Percentiles rank a stretch among this genome's conserved stretches.
Conservation (phyloP, 1,284 basidiomycete genomes). For the Cystobasidium sp. region DNA sequence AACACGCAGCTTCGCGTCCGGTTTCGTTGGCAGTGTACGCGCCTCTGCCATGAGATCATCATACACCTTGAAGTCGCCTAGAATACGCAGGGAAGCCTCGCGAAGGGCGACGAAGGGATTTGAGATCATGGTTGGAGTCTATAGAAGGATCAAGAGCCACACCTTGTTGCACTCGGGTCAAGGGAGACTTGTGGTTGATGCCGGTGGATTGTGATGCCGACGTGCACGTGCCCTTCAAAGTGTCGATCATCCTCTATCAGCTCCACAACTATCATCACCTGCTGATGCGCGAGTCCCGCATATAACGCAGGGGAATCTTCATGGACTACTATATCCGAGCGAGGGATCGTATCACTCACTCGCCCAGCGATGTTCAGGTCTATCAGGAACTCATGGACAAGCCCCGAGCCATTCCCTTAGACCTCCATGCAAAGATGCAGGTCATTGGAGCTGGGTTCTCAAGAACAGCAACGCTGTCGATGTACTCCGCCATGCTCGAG, state of each 20-base stretch:
- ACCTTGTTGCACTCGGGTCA: too few species aligned
- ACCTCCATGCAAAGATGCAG: background rate
- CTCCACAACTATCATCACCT: too few species aligned
- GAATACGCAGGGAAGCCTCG: background rate
- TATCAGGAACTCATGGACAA: background rate
- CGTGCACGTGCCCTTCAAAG: background rate
- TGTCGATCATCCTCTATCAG: background rate
- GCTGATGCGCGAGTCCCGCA: too few species aligned
- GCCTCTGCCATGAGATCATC: background rate
- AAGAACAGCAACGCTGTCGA: conserved; percentile 6
- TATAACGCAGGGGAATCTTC: too few species aligned
- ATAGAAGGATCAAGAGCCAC: too few species aligned
- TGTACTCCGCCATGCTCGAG: background rate
- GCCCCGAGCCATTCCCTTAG: background rate
- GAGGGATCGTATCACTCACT: too few species aligned
- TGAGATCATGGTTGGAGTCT: too few species aligned
- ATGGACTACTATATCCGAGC: too few species aligned
- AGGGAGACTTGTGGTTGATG: too few species aligned
- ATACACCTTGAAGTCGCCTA: background rate
- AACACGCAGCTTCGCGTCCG: background rate
- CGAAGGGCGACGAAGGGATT: background rate
- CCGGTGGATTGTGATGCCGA: too few species aligned
- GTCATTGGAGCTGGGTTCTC: background rate
- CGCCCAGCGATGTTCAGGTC: background rate
- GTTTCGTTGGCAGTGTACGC: background rate